Conservation (phyloP, 495 filamentous ascomycete genomes). For the Aspergillus wentii region DNA sequence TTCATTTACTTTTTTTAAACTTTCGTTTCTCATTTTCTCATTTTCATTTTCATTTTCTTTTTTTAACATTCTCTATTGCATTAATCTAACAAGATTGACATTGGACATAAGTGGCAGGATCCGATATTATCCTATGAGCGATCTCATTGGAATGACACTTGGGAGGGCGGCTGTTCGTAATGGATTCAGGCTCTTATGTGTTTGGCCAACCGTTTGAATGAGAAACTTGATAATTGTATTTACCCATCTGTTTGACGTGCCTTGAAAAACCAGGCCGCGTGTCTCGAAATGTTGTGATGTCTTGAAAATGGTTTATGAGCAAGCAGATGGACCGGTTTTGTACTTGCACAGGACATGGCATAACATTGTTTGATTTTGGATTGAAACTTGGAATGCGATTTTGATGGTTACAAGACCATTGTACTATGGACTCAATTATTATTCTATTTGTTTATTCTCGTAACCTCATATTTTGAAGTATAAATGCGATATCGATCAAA, state of each 20-base stretch:
- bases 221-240: slow-evolving; percentile 14
- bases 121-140: slow-evolving; percentile 21
- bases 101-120: slow-evolving; percentile 25
- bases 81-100: slow-evolving; percentile 27
- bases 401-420: too few relatives aligned
- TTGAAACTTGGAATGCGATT: too few relatives aligned
- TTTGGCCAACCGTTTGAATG: slow-evolving; percentile 11
- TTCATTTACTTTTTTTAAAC: slow-evolving; percentile 9
- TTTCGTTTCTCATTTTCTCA: slow-evolving; percentile 10
- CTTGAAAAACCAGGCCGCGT: slow-evolving; percentile 16
- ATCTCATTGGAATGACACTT: slow-evolving; percentile 11
- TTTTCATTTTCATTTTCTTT: slow-evolving; percentile 14
- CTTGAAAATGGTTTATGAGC: slow-evolving; percentile 14
- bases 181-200: slow-evolving; percentile 9
- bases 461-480: too few relatives aligned
- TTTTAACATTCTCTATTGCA: slow-evolving; percentile 23
- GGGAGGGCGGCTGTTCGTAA: slow-evolving; percentile 9
- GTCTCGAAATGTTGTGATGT: slow-evolving; percentile 9
- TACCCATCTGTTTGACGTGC: slow-evolving; percentile 6
- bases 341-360: too few relatives aligned
- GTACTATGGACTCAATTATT: too few relatives aligned
- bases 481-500: too few relatives aligned
- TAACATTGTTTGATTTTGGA: too few relatives aligned
- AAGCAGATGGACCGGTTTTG: too few relatives aligned
- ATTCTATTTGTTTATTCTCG: too few relatives aligned